Base-by-base conservation (phyloP, 805 yeast genomes). In the Candida tibetensis region DNA sequence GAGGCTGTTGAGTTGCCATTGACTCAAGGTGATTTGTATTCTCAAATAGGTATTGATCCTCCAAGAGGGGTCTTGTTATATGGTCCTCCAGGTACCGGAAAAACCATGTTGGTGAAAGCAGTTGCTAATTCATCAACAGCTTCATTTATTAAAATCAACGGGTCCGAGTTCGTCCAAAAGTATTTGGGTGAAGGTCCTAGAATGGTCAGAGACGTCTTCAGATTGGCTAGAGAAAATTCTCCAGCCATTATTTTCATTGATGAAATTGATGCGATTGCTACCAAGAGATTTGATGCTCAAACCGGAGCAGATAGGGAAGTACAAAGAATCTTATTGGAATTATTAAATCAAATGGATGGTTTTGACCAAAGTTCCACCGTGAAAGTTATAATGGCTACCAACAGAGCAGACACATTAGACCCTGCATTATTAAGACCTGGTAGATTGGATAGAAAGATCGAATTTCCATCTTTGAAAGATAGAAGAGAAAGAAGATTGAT, bases 21-120 rank as follows among this genome's bases (percentile, higher is more conserved):
- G 55, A 85, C 95, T 12, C 98, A 93, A 61, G 95, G 93, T 27
- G 99, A 95, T 54, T 72, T 95, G 48, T 93, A 93, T 67, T 85
- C 87, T 57, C 98, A 93, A 66, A 93, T 93, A 57, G 99, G 99
- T 67, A 90, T 93, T 48, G 98, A 93, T 55, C 99, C 99, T 14
- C 99, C 99, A 46, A 81, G 98, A 51, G 99, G 99, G 54, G 99
- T 93, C 21, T 68, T 93, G 51, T 72, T 93, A 44, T 93, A 93
- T 65, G 99, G 99, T n/a, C 98, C 99, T 8, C 99, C 99, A 33
- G 99, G 99, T 61, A 93, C 99, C 1, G 99, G 99, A 55, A 93
- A 93, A 64, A 93, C 99, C 16, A 90, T 93, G 98, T 76, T 93
- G 59, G 99, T 93, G 34, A 93, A 93, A 65, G 99, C 99, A 0